phyloP scores from a whole-genome alignment of 2,329 filamentous ascomycete species.

The Fusarium phyllophilum region DNA sequence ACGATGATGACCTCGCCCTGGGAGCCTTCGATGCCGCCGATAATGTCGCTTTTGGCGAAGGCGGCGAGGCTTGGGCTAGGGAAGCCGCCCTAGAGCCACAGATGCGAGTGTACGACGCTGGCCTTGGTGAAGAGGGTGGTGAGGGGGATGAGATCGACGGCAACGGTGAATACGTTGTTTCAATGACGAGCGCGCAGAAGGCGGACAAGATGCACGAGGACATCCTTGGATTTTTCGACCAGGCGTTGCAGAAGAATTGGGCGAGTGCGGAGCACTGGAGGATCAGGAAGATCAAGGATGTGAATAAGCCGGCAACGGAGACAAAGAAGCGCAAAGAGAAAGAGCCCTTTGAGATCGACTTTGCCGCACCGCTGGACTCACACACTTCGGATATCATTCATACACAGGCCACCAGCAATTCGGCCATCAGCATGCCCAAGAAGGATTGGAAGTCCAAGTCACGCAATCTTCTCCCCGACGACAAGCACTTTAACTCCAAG shows the following conservation, averaged over 20 bases:
- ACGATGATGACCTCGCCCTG: constrained; percentile 74
- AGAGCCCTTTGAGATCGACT: constrained; percentile 95
- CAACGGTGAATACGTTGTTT: constrained; percentile 79
- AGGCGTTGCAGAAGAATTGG: constrained; percentile 97
- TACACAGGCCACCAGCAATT: constrained; percentile 81
- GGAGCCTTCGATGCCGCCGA: constrained; percentile 76
- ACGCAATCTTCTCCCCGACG: constrained; percentile 91
- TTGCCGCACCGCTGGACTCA: constrained; percentile 77
- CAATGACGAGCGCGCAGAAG: constrained; percentile 74
- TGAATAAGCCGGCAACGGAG: constrained; percentile 69
- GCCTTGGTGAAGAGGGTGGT: constrained; percentile 65
- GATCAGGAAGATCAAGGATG: constrained; percentile 89
- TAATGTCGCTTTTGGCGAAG: constrained; percentile 91
- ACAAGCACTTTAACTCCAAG: constrained; percentile 97
- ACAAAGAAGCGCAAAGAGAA: constrained; percentile 87
- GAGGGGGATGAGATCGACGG: constrained; percentile 56
- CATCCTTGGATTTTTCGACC: constrained; percentile 97
- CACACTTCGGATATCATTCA: constrained; percentile 80
- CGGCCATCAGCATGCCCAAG: constrained; percentile 86
- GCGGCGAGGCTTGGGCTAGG: constrained; percentile 93
- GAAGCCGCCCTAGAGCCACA: constrained; percentile 89
- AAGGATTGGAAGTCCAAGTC: constrained; percentile 96
- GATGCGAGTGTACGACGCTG: constrained; percentile 79
- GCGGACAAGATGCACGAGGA: constrained; percentile 84
- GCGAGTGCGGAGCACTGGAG: constrained; percentile 98